Evolutionary conservation across 139 green algal genomes (phyloP).

Genomic region (Chlorella sp.): DNA sequence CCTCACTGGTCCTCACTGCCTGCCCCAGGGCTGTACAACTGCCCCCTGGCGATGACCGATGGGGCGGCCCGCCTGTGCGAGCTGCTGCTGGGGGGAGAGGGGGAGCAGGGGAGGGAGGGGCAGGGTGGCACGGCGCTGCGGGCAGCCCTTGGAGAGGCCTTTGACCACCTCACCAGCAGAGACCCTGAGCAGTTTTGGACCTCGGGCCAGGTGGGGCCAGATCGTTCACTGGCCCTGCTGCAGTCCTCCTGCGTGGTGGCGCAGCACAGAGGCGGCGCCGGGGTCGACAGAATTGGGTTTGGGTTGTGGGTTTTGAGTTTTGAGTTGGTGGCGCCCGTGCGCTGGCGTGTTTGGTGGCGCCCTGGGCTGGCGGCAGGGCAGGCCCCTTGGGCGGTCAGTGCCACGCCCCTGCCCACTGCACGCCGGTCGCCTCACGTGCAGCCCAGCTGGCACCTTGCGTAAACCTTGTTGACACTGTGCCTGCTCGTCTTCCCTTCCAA

Average conservation of each 20-base stretch:
- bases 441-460: background rate
- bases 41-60: constrained; percentile 43
- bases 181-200: constrained; percentile 34
- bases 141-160: constrained; percentile 1
- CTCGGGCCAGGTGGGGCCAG: constrained; percentile 3
- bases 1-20: constrained; percentile 20
- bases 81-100: background rate
- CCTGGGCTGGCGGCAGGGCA: too few species aligned
- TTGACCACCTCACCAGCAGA: constrained; percentile 6
- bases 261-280: too few species aligned
- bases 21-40: constrained; percentile 39
- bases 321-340: background rate
- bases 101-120: background rate
- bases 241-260: too few species aligned
- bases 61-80: constrained; percentile 31
- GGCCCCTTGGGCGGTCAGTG: too few species aligned
- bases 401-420: background rate
- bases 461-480: background rate
- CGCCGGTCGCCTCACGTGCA: too few species aligned
- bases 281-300: background rate
- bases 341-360: background rate
- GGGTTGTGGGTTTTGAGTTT: background rate
- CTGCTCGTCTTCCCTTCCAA: constrained; percentile 24
- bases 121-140: background rate
- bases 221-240: background rate